These are phyloP conservation scores for Plasmodium vivax DNA, from an alignment of 169 alveolate species.

Conservation along the genomic window DNA sequence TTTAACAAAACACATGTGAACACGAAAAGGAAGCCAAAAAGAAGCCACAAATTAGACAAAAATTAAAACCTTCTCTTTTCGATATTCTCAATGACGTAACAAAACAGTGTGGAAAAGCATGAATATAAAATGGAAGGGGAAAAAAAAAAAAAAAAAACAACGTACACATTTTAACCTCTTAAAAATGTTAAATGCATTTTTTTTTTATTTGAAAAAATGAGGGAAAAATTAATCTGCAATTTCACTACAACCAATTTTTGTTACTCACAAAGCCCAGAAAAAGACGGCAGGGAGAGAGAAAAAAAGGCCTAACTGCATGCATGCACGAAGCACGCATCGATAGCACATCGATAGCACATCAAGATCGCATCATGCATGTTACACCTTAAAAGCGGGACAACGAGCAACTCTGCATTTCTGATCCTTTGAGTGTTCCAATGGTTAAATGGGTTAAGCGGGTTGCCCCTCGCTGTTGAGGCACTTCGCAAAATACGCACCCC, in stretches of 20 bases:
- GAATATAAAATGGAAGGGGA: not conserved
- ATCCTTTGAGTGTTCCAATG: slow-evolving; percentile 5
- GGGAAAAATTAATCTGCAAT: not conserved
- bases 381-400: slow-evolving; percentile 6
- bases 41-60: not conserved
- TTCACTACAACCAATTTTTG: not conserved
- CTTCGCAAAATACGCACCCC: not conserved
- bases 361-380: not conserved
- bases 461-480: not conserved
- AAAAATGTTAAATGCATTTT: not conserved
- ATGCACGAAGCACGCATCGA: not conserved
- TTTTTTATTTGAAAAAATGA: slow-evolving; percentile 1
- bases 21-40: not conserved
- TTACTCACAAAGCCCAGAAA: not conserved
- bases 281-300: not conserved
- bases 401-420: not conserved
- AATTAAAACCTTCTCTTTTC: slow-evolving; percentile 3
- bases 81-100: not conserved
- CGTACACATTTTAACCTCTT: not conserved
- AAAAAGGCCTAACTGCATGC: slow-evolving; percentile 49
- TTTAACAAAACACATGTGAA: slow-evolving; percentile 12
- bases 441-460: not conserved
- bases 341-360: not conserved
- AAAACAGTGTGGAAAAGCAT: slow-evolving; percentile 1
- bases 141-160: not conserved